phyloP scores from a whole-genome alignment of 768 basidiomycete genomes.

The Auriscalpium microsporum region DNA sequence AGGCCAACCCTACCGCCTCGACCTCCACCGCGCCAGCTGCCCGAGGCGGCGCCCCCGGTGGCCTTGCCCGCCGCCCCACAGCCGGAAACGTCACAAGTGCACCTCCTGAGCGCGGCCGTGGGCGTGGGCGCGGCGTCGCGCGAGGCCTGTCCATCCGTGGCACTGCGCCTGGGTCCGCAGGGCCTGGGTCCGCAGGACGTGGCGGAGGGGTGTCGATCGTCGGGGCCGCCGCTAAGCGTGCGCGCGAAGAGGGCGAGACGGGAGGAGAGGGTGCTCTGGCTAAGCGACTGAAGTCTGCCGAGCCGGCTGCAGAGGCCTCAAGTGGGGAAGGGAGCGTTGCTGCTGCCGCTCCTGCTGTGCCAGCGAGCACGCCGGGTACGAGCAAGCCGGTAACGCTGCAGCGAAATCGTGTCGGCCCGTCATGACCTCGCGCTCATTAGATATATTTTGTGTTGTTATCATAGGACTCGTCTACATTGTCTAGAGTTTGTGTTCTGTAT shows the following conservation, averaged over 20 bases:
- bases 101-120: constrained; percentile 1
- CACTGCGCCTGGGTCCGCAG: not conserved
- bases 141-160: constrained; percentile 10
- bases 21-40: constrained; percentile 9
- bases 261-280: constrained; percentile 9
- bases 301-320: not conserved
- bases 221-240: constrained; percentile 13
- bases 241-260: constrained; percentile 12
- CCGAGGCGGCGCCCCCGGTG: not conserved
- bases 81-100: not conserved
- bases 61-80: not conserved
- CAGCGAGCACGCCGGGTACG: not conserved
- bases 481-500: no score
- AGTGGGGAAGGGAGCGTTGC: not conserved
- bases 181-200: constrained; percentile 1
- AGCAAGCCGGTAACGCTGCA: constrained; percentile 12
- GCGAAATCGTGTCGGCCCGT: constrained; percentile 20
- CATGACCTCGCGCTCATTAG: constrained; percentile 15
- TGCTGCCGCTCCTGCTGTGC: not conserved
- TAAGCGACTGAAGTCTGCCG: constrained; percentile 11
- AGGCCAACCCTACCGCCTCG: constrained; percentile 22
- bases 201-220: constrained; percentile 10
- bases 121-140: constrained; percentile 10
- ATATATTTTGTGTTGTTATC: no score
- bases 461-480: no score